These are phyloP conservation scores for Diaporthe helianthi DNA, from an alignment of 2,329 filamentous ascomycete species.

Conservation along the genomic window DNA sequence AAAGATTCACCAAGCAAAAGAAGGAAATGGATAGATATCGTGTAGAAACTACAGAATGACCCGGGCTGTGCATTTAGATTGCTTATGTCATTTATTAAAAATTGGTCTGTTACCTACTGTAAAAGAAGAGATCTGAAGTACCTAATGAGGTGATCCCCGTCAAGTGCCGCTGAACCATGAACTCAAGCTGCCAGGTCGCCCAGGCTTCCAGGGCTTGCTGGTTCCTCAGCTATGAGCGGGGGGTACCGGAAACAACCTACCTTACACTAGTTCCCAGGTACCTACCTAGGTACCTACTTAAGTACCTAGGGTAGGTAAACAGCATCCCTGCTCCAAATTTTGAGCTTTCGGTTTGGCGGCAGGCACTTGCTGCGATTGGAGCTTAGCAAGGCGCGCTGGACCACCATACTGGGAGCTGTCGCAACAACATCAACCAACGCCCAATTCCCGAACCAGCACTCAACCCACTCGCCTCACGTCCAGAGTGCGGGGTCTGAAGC, in stretches of 20 bases:
- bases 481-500: constrained; percentile 1
- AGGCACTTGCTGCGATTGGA: neutral
- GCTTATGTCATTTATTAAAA: neutral
- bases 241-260: constrained; percentile 4
- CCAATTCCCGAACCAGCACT: neutral
- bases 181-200: neutral
- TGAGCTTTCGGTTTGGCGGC: constrained; percentile 19
- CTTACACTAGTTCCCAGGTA: no score
- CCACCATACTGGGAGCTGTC: constrained; percentile 10
- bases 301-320: neutral
- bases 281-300: no score
- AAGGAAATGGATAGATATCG: neutral
- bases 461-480: constrained; percentile 1
- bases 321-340: constrained; percentile 23
- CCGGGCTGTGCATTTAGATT: neutral
- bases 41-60: no score
- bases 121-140: neutral
- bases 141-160: neutral
- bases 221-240: neutral
- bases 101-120: neutral
- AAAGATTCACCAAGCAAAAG: neutral
- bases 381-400: constrained; percentile 29
- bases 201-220: neutral
- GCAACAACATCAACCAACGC: constrained; percentile 27
- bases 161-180: neutral